Percentiles rank a stretch among this genome's conserved stretches.
Conservation (phyloP, 257 asterid species). For the Nicotiana benthamiana region DNA sequence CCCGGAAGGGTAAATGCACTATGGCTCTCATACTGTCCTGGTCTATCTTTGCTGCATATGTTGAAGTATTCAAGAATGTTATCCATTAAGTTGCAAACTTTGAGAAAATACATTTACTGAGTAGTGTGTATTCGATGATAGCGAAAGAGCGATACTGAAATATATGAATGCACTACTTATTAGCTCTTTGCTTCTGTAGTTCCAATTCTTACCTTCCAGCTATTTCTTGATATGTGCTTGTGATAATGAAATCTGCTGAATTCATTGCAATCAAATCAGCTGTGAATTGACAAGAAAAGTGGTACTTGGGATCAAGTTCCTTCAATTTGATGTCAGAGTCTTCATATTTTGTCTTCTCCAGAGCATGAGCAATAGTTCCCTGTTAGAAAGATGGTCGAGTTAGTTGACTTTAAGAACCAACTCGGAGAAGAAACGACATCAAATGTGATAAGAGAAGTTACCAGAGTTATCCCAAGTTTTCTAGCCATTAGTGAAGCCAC, state of each 20-base stretch:
- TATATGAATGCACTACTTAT: background rate
- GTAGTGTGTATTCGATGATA: background rate
- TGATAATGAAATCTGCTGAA: slow-evolving; percentile 75
- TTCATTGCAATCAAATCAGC: slow-evolving; percentile 93
- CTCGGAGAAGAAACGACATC: background rate
- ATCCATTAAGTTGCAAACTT: background rate
- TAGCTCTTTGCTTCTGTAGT: background rate
- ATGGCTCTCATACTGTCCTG: slow-evolving; percentile 92
- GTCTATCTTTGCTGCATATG: slow-evolving; percentile 73
- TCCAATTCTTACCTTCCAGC: slow-evolving; percentile 64
- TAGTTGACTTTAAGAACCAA: background rate
- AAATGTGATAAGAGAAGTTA: slow-evolving; percentile 14
- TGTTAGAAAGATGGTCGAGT: slow-evolving; percentile 13
- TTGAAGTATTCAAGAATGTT: background rate
- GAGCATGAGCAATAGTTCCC: slow-evolving; percentile 95
- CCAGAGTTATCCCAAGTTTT: slow-evolving; percentile 87
- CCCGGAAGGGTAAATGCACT: slow-evolving; percentile 77
- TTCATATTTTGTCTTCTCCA: slow-evolving; percentile 92
- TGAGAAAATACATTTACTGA: background rate
- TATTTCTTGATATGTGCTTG: slow-evolving; percentile 93
- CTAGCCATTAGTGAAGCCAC: slow-evolving; percentile 93
- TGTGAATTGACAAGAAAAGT: slow-evolving; percentile 87
- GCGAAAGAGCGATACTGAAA: background rate
- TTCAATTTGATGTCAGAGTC: slow-evolving; percentile 85
- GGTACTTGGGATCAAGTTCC: slow-evolving; percentile 68